Conservation (phyloP, 306 rosid genomes). For the Mimosa pudica region DNA sequence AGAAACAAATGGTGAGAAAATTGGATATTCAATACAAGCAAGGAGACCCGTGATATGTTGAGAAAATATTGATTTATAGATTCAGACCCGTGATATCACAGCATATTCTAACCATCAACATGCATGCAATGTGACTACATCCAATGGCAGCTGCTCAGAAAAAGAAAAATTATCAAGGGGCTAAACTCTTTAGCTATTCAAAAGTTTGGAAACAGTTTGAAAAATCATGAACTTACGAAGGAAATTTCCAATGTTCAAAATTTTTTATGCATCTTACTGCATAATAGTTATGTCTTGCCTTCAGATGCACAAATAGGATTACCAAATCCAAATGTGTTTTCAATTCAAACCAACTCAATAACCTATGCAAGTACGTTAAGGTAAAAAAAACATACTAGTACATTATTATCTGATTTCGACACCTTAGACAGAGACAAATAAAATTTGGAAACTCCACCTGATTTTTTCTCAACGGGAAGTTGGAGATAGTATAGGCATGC, state of each 20-base stretch:
- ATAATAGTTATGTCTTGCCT: conserved; percentile 11
- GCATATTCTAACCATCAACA: neutral
- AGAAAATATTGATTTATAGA: conserved; percentile 12
- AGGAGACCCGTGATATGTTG: too few species aligned
- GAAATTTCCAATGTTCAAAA: too few species aligned
- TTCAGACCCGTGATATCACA: conserved; percentile 5
- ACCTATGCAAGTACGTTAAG: neutral
- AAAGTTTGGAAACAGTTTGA: too few species aligned
- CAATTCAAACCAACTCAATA: neutral
- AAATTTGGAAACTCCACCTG: conserved; percentile 53
- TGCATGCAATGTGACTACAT: too few species aligned
- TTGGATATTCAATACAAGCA: conserved; percentile 26
- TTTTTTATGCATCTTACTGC: conserved; percentile 3
- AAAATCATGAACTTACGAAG: too few species aligned
- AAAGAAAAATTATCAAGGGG: too few species aligned
- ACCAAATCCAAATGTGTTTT: neutral
- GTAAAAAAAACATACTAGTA: neutral
- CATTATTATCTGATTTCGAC: neutral
- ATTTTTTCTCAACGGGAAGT: conserved; percentile 70
- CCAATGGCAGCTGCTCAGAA: too few species aligned
- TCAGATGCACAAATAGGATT: neutral
- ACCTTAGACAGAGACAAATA: neutral
- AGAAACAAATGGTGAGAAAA: conserved; percentile 8
- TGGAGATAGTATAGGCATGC: conserved; percentile 86
- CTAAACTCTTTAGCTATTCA: too few species aligned